Conservation (phyloP, 208 protist genomes). For the Porcisia hertigi region DNA sequence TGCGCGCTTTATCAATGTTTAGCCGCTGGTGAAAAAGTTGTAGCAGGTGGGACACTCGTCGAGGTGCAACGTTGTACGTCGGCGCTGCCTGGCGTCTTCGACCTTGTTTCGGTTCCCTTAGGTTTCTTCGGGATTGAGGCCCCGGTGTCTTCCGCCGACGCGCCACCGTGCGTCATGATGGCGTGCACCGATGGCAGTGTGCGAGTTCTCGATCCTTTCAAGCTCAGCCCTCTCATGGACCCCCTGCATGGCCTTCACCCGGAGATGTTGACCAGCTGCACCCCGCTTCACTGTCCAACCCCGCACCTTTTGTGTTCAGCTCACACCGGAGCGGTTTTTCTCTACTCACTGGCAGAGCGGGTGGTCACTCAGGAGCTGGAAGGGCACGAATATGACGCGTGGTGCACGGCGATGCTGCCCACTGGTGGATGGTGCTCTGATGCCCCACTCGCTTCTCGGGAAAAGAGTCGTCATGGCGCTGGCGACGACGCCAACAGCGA, state of each 20-base stretch:
- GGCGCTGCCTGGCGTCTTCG: slow-evolving; percentile 73
- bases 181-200: slow-evolving; percentile 77
- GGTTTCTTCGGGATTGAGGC: slow-evolving; percentile 6
- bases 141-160: not conserved
- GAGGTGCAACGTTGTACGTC: not conserved
- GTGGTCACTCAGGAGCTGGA: slow-evolving; percentile 37
- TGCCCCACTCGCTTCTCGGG: not conserved
- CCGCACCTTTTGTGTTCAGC: slow-evolving; percentile 65
- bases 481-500: not conserved
- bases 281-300: slow-evolving; percentile 30
- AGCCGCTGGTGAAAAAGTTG: not conserved
- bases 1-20: slow-evolving; percentile 12
- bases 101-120: slow-evolving; percentile 32
- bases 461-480: not conserved
- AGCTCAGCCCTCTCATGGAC: slow-evolving; percentile 20
- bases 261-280: slow-evolving; percentile 83
- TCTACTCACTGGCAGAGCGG: slow-evolving; percentile 41
- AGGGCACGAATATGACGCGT: slow-evolving; percentile 84
- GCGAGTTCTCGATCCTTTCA: slow-evolving; percentile 36
- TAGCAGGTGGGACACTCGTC: not conserved
- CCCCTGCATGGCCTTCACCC: slow-evolving; percentile 43
- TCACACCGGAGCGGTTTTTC: slow-evolving; percentile 59
- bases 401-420: slow-evolving; percentile 68
- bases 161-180: slow-evolving; percentile 27
- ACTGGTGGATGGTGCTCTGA: slow-evolving; percentile 9